These are phyloP conservation scores for Hyaloperonospora arabidopsidis DNA, from an alignment of 352 stramenopile species.

Conservation along the genomic window DNA sequence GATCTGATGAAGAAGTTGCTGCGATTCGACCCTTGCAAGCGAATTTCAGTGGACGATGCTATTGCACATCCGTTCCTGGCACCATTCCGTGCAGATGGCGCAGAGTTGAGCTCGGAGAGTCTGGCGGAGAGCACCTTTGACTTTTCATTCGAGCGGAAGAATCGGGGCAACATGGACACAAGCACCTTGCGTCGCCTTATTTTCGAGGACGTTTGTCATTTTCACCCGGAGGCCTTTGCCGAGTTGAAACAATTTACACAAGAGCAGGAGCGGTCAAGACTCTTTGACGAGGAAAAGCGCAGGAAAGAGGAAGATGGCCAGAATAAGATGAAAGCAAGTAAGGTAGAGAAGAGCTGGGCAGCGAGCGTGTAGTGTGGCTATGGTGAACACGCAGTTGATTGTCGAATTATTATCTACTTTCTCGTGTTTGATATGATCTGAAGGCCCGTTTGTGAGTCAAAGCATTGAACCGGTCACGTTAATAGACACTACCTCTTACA, in stretches of 20 bases:
- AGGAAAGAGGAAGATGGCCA: constrained; percentile 21
- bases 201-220: constrained; percentile 82
- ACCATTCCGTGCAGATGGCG: constrained; percentile 44
- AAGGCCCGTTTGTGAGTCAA: too few relatives aligned
- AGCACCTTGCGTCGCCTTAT: constrained; percentile 71
- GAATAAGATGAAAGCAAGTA: constrained; percentile 4
- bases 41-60: constrained; percentile 62
- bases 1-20: constrained; percentile 85
- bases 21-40: constrained; percentile 82
- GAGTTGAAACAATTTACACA: constrained; percentile 49
- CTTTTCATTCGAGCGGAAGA: constrained; percentile 77
- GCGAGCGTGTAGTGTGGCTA: constrained; percentile 21
- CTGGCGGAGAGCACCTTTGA: constrained; percentile 48
- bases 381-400: not conserved
- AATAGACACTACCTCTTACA: too few relatives aligned
- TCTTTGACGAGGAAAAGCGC: constrained; percentile 23
- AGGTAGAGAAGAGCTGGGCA: constrained; percentile 18
- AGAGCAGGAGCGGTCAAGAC: constrained; percentile 40
- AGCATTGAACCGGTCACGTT: too few relatives aligned
- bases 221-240: constrained; percentile 58
- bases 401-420: too few relatives aligned
- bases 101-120: constrained; percentile 32
- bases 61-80: constrained; percentile 75
- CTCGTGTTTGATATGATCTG: too few relatives aligned
- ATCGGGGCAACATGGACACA: constrained; percentile 60